Conservation (phyloP, 805 yeast genomes). For the Spencermartinsiella europaea region DNA sequence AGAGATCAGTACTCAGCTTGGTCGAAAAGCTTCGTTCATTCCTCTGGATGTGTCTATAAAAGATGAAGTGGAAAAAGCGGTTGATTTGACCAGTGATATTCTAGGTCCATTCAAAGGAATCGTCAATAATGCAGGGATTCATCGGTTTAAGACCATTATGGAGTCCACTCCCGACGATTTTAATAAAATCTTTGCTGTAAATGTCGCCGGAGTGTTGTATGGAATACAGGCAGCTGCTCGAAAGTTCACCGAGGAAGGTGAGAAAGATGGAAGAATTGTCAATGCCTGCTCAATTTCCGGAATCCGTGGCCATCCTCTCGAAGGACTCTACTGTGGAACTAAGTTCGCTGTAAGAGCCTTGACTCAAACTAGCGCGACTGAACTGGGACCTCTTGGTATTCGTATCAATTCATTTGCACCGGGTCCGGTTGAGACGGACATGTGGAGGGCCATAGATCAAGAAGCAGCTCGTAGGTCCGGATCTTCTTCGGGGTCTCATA, state of each 20-base stretch:
- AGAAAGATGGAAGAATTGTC: neutral
- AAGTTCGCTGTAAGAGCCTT: neutral
- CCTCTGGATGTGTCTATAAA: neutral
- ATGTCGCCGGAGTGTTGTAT: neutral
- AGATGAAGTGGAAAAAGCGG: neutral
- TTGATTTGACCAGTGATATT: neutral
- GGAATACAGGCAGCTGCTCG: neutral
- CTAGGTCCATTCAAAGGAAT: neutral
- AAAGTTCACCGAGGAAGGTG: neutral
- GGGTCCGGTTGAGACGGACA: neutral
- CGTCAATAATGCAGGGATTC: neutral
- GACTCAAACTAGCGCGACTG: neutral
- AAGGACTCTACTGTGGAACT: neutral
- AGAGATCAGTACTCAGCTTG: neutral
- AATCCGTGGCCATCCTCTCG: neutral
- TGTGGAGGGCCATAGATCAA: neutral
- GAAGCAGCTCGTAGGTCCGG: neutral
- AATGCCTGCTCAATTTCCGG: neutral
- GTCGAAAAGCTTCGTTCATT: neutral
- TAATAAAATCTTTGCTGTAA: neutral
- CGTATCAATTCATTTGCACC: conserved; percentile 3
- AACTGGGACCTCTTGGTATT: neutral
- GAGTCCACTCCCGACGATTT: neutral
- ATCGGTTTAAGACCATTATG: neutral
- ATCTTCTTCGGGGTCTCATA: neutral